Conservation (phyloP, 2,329 filamentous ascomycete species). For the Claviceps paspali region DNA sequence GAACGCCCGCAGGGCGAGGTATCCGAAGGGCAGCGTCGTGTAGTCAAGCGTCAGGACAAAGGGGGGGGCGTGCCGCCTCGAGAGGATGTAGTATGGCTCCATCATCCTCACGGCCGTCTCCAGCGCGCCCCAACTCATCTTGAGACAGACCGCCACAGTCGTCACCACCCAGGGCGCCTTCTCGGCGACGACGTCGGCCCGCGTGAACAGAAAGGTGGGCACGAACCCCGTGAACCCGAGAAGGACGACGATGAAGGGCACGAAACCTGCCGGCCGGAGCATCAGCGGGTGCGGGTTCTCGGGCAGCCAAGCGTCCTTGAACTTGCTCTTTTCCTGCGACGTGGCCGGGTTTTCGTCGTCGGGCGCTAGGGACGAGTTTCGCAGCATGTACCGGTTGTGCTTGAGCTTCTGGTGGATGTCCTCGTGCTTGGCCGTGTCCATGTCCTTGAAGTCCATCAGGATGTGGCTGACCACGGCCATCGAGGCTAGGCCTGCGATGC, state of each 20-base stretch:
- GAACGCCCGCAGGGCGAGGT: conserved; percentile 45
- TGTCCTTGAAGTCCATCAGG: conserved; percentile 56
- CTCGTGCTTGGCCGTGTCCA: conserved; percentile 50
- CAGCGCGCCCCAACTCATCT: conserved; percentile 52
- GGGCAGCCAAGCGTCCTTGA: too few relatives aligned
- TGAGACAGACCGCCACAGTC: conserved; percentile 47
- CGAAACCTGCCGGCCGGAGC: conserved; percentile 42
- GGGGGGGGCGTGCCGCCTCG: conserved; percentile 47
- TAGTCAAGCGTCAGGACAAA: conserved; percentile 57
- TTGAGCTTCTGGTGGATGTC: conserved; percentile 56
- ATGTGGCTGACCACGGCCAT: conserved; percentile 64
- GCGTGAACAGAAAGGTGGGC: conserved; percentile 46
- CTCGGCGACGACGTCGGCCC: conserved; percentile 38
- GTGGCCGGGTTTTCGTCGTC: conserved; percentile 34
- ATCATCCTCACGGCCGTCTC: conserved; percentile 58
- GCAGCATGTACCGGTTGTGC: conserved; percentile 49
- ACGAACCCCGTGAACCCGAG: conserved; percentile 41
- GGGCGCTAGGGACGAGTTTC: conserved; percentile 56
- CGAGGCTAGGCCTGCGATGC: conserved; percentile 57
- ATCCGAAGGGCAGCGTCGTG: conserved; percentile 54
- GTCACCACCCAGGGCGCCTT: conserved; percentile 52
- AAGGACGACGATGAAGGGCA: conserved; percentile 46
- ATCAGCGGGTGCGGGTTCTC: conserved; percentile 56
- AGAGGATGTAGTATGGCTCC: conserved; percentile 60
- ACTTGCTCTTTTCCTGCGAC: conserved; percentile 28